These are phyloP conservation scores for Fusarium multiceps DNA, from an alignment of 2,329 filamentous ascomycete species.

Conservation along the genomic window DNA sequence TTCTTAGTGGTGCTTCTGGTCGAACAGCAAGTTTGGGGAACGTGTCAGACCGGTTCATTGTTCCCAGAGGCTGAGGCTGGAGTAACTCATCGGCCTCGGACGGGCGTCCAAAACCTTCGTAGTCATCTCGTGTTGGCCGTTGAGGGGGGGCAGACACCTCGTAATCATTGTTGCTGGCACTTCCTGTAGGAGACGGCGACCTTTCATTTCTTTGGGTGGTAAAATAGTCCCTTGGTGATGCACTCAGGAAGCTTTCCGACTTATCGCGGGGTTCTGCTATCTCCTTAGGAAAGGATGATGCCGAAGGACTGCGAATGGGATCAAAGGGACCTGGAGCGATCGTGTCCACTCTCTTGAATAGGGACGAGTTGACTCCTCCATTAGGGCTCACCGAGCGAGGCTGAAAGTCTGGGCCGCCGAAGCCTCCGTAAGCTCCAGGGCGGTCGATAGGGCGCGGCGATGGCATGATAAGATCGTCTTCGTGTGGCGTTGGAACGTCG, in stretches of 20 bases:
- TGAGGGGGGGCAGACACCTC: constrained; percentile 51
- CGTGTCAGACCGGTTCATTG: constrained; percentile 62
- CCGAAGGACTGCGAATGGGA: constrained; percentile 53
- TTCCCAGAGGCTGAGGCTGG: constrained; percentile 52
- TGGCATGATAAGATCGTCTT: constrained; percentile 54
- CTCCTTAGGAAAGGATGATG: constrained; percentile 47
- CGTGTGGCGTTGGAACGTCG: constrained; percentile 57
- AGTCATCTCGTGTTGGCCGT: constrained; percentile 63
- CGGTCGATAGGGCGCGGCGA: constrained; percentile 53
- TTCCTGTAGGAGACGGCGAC: constrained; percentile 25
- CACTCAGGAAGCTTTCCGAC: constrained; percentile 37
- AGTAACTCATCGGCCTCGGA: constrained; percentile 50
- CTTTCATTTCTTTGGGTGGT: constrained; percentile 13
- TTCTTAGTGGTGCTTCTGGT: constrained; percentile 55
- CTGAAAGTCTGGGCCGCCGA: constrained; percentile 46
- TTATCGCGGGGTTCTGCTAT: constrained; percentile 27
- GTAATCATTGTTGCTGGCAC: constrained; percentile 39
- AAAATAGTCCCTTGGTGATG: constrained; percentile 33
- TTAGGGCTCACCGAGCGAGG: constrained; percentile 42
- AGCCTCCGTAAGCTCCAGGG: constrained; percentile 63
- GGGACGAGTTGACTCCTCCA: constrained; percentile 44
- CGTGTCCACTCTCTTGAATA: constrained; percentile 72
- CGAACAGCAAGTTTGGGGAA: constrained; percentile 59
- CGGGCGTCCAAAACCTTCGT: constrained; percentile 68
- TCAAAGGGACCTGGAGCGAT: constrained; percentile 76